Evolutionary conservation across 495 filamentous ascomycete genomes (phyloP).

Genomic region (Amphirosellinia nigrospora): DNA sequence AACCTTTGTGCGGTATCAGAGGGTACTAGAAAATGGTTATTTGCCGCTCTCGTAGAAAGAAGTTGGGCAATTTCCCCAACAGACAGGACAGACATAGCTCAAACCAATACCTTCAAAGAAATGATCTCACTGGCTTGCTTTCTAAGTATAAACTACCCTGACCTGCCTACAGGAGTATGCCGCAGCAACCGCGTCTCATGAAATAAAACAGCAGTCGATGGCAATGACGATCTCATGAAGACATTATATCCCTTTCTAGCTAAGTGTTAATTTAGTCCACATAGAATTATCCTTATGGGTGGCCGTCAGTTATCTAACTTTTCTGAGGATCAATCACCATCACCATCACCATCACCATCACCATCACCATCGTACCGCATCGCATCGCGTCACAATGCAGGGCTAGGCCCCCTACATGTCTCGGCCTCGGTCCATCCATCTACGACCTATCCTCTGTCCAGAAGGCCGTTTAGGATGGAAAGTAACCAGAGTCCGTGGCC

Average conservation of each 20-base stretch:
- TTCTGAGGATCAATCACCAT: background rate
- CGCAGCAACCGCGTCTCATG: background rate
- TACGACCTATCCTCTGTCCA: background rate
- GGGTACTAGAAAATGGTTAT: background rate
- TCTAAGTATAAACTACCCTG: background rate
- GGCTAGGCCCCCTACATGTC: background rate
- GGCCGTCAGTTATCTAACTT: background rate
- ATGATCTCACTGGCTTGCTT: background rate
- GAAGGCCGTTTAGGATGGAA: background rate
- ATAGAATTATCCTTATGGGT: background rate
- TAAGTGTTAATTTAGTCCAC: background rate
- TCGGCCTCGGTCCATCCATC: background rate
- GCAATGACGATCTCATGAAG: background rate
- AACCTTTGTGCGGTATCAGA: no score
- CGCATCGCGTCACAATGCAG: background rate
- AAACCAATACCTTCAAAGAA: background rate
- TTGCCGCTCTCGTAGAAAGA: background rate
- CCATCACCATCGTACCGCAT: constrained; percentile 4
- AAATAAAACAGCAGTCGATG: background rate
- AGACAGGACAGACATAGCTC: background rate
- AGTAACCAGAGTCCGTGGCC: background rate
- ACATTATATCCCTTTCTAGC: background rate
- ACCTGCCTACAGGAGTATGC: background rate
- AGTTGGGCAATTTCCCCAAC: background rate
- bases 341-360: constrained; percentile 4